phyloP scores from a whole-genome alignment of 129 eudicot species.

The Escallonia herrerae region DNA sequence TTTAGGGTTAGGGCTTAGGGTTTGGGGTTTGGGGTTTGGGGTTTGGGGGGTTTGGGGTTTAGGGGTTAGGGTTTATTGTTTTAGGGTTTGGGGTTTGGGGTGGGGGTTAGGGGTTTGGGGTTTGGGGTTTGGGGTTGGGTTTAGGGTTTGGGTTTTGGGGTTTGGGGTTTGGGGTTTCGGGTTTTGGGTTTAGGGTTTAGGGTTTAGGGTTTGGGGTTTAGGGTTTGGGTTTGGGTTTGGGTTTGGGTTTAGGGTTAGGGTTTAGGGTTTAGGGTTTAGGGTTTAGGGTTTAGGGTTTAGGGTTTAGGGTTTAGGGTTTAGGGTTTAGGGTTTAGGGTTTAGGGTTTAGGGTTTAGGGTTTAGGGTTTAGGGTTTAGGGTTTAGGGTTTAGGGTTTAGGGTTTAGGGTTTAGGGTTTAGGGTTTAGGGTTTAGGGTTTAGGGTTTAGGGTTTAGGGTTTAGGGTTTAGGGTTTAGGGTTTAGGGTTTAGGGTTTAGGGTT shows the following conservation, averaged over 20 bases:
- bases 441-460: constrained; percentile 14
- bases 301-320: constrained; percentile 17
- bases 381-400: constrained; percentile 9
- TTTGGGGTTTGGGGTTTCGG: constrained; percentile 8
- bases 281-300: constrained; percentile 13
- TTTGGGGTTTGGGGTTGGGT: constrained; percentile 5
- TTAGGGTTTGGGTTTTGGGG: constrained; percentile 17
- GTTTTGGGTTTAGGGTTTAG: constrained; percentile 13
- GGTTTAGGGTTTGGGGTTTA: constrained; percentile 11
- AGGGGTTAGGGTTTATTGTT: constrained; percentile 8
- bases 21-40: neutral
- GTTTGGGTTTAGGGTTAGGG: constrained; percentile 20
- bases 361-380: constrained; percentile 13
- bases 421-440: constrained; percentile 3
- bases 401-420: constrained; percentile 1
- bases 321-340: constrained; percentile 21
- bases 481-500: constrained; percentile 19
- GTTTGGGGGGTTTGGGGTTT: constrained; percentile 4
- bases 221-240: constrained; percentile 21
- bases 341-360: constrained; percentile 22
- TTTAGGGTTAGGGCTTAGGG: neutral
- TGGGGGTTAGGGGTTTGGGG: constrained; percentile 2
- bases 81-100: constrained; percentile 21
- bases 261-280: constrained; percentile 21
- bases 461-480: constrained; percentile 13